Evolutionary conservation across 495 filamentous ascomycete genomes (phyloP).

Genomic region (Geoglossum glabrum): DNA sequence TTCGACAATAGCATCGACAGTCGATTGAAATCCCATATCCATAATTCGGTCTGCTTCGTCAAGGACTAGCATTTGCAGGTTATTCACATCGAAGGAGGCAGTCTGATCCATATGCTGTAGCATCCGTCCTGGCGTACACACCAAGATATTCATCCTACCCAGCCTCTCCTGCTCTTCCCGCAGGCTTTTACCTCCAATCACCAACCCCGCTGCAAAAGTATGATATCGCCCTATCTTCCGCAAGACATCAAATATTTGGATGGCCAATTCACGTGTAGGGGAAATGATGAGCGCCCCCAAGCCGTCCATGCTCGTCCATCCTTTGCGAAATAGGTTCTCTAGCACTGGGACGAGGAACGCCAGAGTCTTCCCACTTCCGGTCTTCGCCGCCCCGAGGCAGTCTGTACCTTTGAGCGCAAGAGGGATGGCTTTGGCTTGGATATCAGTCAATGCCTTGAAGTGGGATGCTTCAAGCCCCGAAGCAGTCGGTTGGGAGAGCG

Average conservation of each 20-base stretch:
- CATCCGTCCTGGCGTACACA: constrained; percentile 89
- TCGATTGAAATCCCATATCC: constrained; percentile 91
- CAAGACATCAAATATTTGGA: constrained; percentile 93
- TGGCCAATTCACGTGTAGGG: constrained; percentile 83
- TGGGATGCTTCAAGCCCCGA: constrained; percentile 67
- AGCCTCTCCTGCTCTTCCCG: constrained; percentile 74
- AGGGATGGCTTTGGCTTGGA: constrained; percentile 73
- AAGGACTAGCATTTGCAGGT: constrained; percentile 78
- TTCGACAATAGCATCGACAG: constrained; percentile 82
- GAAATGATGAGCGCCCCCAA: constrained; percentile 84
- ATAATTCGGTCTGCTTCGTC: constrained; percentile 94
- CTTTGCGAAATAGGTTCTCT: constrained; percentile 79
- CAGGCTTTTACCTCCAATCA: constrained; percentile 87
- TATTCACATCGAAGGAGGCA: constrained; percentile 69
- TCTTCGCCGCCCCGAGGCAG: constrained; percentile 89
- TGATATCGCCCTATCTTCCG: constrained; percentile 80
- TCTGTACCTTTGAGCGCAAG: constrained; percentile 71
- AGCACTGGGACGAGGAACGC: constrained; percentile 84
- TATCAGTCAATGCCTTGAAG: constrained; percentile 77
- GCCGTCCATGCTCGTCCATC: constrained; percentile 82
- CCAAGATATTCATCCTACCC: constrained; percentile 89
- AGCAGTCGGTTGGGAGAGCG: constrained; percentile 67
- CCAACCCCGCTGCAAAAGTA: constrained; percentile 74
- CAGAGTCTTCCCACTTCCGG: constrained; percentile 88
- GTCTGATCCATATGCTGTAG: constrained; percentile 94